Percentiles rank a stretch among this genome's conserved stretches.
These are phyloP conservation scores for Albifimbria verrucaria DNA, from an alignment of 2,329 filamentous ascomycete genomes.

Conservation along the genomic window DNA sequence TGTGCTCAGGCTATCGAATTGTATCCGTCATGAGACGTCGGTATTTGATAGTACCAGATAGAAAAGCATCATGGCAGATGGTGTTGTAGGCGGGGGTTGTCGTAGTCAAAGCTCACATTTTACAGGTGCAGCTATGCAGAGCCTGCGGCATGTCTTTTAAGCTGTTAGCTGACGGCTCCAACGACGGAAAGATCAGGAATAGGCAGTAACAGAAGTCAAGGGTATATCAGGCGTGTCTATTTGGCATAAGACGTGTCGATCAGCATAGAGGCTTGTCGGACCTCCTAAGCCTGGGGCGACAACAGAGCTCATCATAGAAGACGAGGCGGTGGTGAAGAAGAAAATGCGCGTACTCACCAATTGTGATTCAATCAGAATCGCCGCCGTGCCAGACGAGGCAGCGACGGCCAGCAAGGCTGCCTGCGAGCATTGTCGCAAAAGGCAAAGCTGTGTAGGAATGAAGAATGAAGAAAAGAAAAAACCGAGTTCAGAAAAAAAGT, in stretches of 20 bases:
- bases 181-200: constrained; percentile 1
- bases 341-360: constrained; percentile 1
- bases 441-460: too few species aligned
- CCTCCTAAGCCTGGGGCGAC: constrained; percentile 49
- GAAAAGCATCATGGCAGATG: constrained; percentile 32
- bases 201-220: constrained; percentile 9
- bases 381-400: not conserved
- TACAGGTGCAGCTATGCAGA: not conserved
- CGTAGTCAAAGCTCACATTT: constrained; percentile 10
- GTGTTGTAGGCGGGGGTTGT: not conserved
- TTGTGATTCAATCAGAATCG: not conserved
- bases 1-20: constrained; percentile 27
- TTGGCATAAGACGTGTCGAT: constrained; percentile 56
- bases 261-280: constrained; percentile 45
- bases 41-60: constrained; percentile 46
- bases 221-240: constrained; percentile 47
- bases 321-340: not conserved
- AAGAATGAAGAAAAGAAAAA: not conserved
- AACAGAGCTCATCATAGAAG: constrained; percentile 43
- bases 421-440: too few species aligned
- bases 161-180: constrained; percentile 16
- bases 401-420: not conserved
- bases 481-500: not conserved
- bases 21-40: constrained; percentile 38
- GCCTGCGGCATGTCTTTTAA: constrained; percentile 11